Evolutionary conservation across 352 stramenopile genomes (phyloP), one percentile per base, ranked within the genome.

Genomic region (Stramenopiles sp.): DNA sequence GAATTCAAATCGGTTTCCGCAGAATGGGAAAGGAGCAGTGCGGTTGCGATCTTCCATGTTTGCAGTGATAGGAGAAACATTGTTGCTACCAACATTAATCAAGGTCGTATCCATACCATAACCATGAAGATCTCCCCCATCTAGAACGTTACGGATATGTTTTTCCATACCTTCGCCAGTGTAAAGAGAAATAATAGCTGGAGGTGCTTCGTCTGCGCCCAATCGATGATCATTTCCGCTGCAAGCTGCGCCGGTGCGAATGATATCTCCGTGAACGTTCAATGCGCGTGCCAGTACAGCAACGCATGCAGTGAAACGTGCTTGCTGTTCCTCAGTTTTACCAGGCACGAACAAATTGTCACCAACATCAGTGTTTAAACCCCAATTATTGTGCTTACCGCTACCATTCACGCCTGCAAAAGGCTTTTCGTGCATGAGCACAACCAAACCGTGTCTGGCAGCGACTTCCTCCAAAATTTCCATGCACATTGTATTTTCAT

Each of bases 371-470:
- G 89, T 93, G 32, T 86, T 87, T 81, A 95, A 88, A 75, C 85
- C 90, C 90, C 90, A 95, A 84, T 94, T 94, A 83, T 92, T 94
- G 85, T 95, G 90, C 84, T 95, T 95, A 81, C 91, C 90, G 27
- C 83, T 89, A 83, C 91, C 91, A 81, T 95, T 95, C 67, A 95
- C 85, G 75, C 91, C 87, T 76, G 91, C 88, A 85, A 94, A 95
- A 29, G 91, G 91, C 86, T 95, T 95, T 84, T 95, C 91, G 84
- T 94, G 90, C 75, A 93, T 84, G 44, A 95, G 85, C 25, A 87
- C 89, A 7, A 88, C 86, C 75, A 95, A 84, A 67, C 89, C 89
- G 82, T 94, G 88, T 75, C 88, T 86, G 55, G 86, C 80, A 7
- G 89, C 85, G 27, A 90, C 86, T 55, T 55, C 39, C 8, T 93